Percentiles rank a stretch among this genome's conserved stretches.
Evolutionary conservation across 495 filamentous ascomycete species (phyloP).

Genomic region (Podospora tetraspora): DNA sequence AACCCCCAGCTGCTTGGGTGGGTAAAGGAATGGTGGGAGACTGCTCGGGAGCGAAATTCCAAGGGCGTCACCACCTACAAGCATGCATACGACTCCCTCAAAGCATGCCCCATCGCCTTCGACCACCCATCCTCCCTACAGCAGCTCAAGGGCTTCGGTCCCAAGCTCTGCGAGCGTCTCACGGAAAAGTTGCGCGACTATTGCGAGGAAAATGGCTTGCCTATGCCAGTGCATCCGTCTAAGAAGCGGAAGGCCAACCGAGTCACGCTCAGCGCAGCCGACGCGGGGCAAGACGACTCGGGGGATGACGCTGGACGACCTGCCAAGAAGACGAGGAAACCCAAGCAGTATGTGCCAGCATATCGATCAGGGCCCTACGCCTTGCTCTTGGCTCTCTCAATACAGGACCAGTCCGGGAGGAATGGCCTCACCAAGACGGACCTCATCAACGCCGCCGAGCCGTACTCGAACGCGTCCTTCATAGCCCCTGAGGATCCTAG

Average conservation of each 20-base stretch:
- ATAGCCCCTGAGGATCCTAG: conserved; percentile 60
- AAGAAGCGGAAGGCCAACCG: conserved; percentile 17
- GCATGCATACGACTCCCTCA: conserved; percentile 76
- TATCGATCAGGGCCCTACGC: conserved; percentile 72
- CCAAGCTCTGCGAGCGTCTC: conserved; percentile 63
- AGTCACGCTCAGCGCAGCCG: neutral
- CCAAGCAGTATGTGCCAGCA: conserved; percentile 65
- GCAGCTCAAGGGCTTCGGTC: conserved; percentile 67
- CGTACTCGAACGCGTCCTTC: conserved; percentile 70
- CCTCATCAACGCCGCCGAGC: conserved; percentile 65
- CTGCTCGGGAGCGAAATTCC: conserved; percentile 62
- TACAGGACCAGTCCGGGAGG: conserved; percentile 49
- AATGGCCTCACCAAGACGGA: conserved; percentile 62
- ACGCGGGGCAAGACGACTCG: neutral
- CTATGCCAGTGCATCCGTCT: conserved; percentile 57
- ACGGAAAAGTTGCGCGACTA: conserved; percentile 62
- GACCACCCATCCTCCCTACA: conserved; percentile 69
- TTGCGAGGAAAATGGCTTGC: conserved; percentile 63
- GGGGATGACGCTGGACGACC: conserved; percentile 35
- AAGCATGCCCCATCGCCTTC: conserved; percentile 68
- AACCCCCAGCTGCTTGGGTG: conserved; percentile 72
- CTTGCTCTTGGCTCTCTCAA: conserved; percentile 61
- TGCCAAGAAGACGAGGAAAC: conserved; percentile 58
- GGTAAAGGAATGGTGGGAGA: conserved; percentile 78
- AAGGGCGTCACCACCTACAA: conserved; percentile 71